Evolutionary conservation across 305 asterid species (phyloP), one percentile per base, ranked within the genome.

Genomic region (Solanum hybrid): DNA sequence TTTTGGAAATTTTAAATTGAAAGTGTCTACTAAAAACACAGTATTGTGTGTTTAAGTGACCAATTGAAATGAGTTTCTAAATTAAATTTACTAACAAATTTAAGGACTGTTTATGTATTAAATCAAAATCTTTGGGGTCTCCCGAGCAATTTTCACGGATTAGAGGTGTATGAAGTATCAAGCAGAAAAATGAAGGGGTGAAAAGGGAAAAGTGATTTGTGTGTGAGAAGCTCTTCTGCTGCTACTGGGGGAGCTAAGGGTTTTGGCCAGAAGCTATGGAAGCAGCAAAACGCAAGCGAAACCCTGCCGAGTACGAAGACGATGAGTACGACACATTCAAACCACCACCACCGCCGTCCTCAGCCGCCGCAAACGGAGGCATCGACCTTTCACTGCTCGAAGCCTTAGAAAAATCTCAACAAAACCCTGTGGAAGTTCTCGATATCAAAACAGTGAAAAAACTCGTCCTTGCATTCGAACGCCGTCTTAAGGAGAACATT

Each of bases 401-500:
- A 95, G 99, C 99, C 72, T 94, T 97, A 61, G 99, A 97, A 91
- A 93, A 95, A 90, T 92, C 98, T 39, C 98, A 95, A 88, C 95
- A 94, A 33, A 93, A 91, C 92, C 79, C 95, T 12, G 90, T 97
- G 89, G 98, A 96, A 92, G 93, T 97, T 68, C 97, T 97, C 27
- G 99, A 96, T 94, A 94, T 94, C 24, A 97, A 97, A 94, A 95
- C 99, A 92, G 95, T 97, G 80, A 96, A 96, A 45, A 95, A 93
- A 89, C 95, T 95, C 24, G 98, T 96, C 26, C 94, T 96, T 89
- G 90, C 98, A 81, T 93, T 97, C 91, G 99, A 97, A 91, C 99
- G 99, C 91, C 98, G 99, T 77, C 95, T 97, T 26, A 96, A 94
- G 78, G 95, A 96, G 92, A 97, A 96, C 95, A 96, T 96, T 87